Evolutionary conservation across 1,284 basidiomycete species (phyloP).

Genomic region (Rhizoctonia solani): DNA sequence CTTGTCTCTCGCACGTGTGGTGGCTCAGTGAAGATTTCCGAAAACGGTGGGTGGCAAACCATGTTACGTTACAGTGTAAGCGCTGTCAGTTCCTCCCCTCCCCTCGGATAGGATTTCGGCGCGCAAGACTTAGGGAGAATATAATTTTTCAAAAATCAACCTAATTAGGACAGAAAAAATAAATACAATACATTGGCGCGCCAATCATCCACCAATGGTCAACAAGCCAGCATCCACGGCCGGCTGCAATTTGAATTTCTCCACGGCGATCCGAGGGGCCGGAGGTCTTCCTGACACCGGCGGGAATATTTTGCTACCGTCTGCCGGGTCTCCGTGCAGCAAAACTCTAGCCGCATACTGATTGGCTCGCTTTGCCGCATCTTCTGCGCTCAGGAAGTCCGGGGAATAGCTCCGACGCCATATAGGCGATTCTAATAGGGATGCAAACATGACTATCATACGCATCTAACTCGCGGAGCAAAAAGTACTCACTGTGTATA

Average conservation of each 20-base stretch:
- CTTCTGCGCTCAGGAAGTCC: background rate
- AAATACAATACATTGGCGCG: too few species aligned
- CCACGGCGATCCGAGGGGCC: background rate
- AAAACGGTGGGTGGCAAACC: too few species aligned
- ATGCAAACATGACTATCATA: background rate
- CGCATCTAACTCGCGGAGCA: too few species aligned
- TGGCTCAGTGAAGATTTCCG: too few species aligned
- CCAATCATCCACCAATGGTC: too few species aligned
- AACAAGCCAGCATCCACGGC: conserved; percentile 11
- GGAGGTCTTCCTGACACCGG: background rate
- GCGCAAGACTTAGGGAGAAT: too few species aligned
- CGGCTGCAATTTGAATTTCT: background rate
- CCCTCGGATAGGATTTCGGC: too few species aligned
- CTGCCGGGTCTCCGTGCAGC: background rate
- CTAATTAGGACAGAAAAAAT: too few species aligned
- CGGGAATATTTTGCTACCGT: background rate
- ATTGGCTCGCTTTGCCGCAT: background rate
- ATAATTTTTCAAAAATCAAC: too few species aligned
- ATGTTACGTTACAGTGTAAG: too few species aligned
- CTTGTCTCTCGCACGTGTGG: too few species aligned
- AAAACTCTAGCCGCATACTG: background rate
- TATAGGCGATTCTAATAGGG: background rate
- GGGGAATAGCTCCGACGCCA: background rate
- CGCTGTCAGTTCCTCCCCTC: too few species aligned
- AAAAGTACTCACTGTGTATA: background rate